Percentiles rank a stretch among this genome's conserved stretches.
phyloP scores from a whole-genome alignment of 768 basidiomycete genomes.

The Amanita pseudoporphyria region DNA sequence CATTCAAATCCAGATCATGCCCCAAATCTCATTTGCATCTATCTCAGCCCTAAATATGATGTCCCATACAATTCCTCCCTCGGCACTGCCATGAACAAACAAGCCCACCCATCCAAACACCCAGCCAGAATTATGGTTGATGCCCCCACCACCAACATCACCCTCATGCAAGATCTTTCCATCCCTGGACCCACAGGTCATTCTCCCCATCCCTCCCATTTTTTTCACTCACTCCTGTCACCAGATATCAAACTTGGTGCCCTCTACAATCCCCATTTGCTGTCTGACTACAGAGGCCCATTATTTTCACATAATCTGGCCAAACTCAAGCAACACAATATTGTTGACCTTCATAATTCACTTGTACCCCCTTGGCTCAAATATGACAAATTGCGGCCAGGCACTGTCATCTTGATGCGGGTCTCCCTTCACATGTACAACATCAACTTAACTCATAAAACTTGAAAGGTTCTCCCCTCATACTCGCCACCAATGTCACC shows the following conservation, averaged over 20 bases:
- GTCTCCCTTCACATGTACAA: not conserved
- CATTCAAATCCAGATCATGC: not conserved
- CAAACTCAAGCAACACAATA: not conserved
- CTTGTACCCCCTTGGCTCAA: constrained; percentile 5
- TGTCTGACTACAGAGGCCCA: constrained; percentile 6
- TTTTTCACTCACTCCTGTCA: not conserved
- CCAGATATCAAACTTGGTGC: constrained; percentile 1
- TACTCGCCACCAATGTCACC: too few relatives aligned
- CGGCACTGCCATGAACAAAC: too few relatives aligned
- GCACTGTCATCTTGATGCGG: constrained; percentile 6
- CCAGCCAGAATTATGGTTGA: too few relatives aligned
- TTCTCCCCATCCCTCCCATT: too few relatives aligned
- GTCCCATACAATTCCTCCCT: too few relatives aligned
- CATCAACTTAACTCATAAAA: not conserved
- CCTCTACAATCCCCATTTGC: constrained; percentile 4
- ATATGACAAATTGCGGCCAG: constrained; percentile 6
- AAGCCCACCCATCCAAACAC: too few relatives aligned
- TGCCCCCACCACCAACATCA: too few relatives aligned
- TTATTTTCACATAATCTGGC: not conserved
- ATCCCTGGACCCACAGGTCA: too few relatives aligned
- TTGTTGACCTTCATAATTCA: not conserved
- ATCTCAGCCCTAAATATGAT: not conserved
- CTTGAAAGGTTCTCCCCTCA: not conserved
- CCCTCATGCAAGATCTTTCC: too few relatives aligned
- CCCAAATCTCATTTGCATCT: not conserved